Evolutionary conservation across 495 filamentous ascomycete genomes (phyloP).

Genomic region (Parmelia sp.): DNA sequence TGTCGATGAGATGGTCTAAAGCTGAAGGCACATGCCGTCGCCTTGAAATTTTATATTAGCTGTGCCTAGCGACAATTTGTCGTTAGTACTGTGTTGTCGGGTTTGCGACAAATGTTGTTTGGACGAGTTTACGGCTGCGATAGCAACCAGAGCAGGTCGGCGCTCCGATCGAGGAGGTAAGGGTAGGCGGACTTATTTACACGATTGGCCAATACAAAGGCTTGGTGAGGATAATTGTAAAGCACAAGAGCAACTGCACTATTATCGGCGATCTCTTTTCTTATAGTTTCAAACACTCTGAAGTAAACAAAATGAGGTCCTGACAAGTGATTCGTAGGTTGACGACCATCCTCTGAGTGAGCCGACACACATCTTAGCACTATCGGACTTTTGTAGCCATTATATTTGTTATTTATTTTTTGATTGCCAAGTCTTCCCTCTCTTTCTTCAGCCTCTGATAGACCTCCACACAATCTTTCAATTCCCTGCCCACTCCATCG

Average conservation of each 20-base stretch:
- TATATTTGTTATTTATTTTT: neutral
- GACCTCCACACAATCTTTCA: neutral
- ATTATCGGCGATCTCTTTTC: neutral
- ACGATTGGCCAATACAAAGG: too few species aligned
- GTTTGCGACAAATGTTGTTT: too few species aligned
- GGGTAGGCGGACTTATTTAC: too few species aligned
- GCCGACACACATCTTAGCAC: neutral
- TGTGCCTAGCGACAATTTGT: too few species aligned
- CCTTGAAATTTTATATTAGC: too few species aligned
- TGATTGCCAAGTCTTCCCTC: neutral
- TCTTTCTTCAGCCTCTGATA: slow-evolving; percentile 4
- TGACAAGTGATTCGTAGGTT: neutral
- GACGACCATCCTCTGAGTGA: neutral
- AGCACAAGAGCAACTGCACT: neutral
- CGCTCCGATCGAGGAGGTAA: too few species aligned
- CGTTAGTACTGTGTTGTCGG: too few species aligned
- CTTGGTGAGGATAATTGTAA: too few species aligned
- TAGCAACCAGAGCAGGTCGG: too few species aligned
- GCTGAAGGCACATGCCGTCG: too few species aligned
- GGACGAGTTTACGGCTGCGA: too few species aligned
- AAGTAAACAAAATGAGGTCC: neutral
- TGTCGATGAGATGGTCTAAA: too few species aligned
- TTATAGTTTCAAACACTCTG: neutral
- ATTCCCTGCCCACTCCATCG: neutral
- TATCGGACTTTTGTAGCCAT: neutral